Conservation (phyloP, 2,329 filamentous ascomycete genomes). For the Sphaerostilbella broomeana region DNA sequence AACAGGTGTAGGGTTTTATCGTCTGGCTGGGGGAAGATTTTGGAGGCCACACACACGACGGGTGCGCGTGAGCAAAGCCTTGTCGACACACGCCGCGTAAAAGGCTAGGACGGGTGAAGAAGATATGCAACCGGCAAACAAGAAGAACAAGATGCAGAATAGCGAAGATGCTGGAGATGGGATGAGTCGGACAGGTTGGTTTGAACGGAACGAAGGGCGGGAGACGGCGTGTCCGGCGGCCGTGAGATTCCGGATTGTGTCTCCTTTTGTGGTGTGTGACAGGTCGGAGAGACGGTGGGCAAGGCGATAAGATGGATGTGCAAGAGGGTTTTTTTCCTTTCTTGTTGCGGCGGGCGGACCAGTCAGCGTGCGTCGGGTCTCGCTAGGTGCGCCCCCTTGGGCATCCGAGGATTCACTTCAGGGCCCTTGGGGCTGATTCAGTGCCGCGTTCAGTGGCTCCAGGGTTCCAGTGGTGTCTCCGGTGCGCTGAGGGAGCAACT, state of each 20-base stretch:
- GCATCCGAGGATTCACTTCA: no score
- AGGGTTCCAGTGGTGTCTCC: no score
- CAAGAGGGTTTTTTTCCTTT: neutral
- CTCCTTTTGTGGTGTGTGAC: constrained; percentile 13
- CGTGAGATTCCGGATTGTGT: constrained; percentile 11
- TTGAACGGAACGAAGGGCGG: constrained; percentile 10
- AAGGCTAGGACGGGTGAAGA: no score
- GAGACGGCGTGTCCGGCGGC: constrained; percentile 13
- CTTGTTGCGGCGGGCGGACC: no score
- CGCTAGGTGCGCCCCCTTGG: neutral
- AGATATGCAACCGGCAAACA: neutral
- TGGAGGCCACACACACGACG: constrained; percentile 10
- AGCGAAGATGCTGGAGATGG: neutral
- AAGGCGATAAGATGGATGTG: neutral
- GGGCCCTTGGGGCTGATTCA: no score
- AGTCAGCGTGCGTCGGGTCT: neutral
- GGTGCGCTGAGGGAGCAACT: no score
- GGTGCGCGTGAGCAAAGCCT: constrained; percentile 12
- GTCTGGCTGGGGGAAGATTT: no score
- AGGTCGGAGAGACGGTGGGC: constrained; percentile 1
- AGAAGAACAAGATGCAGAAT: neutral
- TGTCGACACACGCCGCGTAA: neutral
- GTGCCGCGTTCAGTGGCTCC: no score
- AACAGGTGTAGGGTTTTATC: constrained; percentile 6
- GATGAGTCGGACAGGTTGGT: constrained; percentile 1